These are phyloP conservation scores for maize (Zea mays) DNA, from an alignment of 176 grass and related monocot species.

Conservation along the genomic window Zm-B73-REFERENCE-NAM-5.0 NC_050098.1:206424501-206425000, in stretches of 20 bases:
- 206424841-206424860: conserved; percentile 19
- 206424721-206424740: neutral
- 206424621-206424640: conserved; percentile 26
- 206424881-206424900: conserved; percentile 29
- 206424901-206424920: conserved; percentile 50
- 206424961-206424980: neutral
- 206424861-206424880: neutral
- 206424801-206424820: no score
- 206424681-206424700: neutral
- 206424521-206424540: no score
- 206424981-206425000: neutral
- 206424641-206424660: neutral
- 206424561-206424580: neutral
- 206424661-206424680: conserved; percentile 36
- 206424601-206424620: conserved; percentile 23
- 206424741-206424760: neutral
- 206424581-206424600: neutral
- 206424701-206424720: neutral
- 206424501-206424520: no score
- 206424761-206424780: no score
- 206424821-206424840: neutral
- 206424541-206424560: neutral
- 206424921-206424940: conserved; percentile 32
- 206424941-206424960: neutral
- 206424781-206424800: no score